These are phyloP conservation scores for Psilocybe tampanensis DNA, from an alignment of 768 basidiomycete genomes.

Conservation along the genomic window DNA sequence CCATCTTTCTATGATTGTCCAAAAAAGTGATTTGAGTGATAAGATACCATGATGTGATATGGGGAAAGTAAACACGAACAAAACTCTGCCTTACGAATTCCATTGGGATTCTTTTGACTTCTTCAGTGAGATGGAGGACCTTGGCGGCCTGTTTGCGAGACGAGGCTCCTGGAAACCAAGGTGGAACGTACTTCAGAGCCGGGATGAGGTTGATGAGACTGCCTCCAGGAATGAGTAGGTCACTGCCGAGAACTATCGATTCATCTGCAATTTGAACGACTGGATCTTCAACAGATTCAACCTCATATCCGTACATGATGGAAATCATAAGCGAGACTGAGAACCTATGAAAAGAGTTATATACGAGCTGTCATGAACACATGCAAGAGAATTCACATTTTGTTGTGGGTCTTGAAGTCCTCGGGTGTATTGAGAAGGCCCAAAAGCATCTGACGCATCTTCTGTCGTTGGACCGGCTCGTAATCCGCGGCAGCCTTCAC, in stretches of 20 bases:
- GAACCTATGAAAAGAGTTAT: background rate
- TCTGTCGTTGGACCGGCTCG: slow-evolving; percentile 26
- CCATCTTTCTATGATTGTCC: slow-evolving; percentile 7
- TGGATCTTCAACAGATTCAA: slow-evolving; percentile 10
- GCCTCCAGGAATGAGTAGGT: slow-evolving; percentile 9
- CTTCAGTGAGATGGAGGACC: background rate
- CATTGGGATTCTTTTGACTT: slow-evolving; percentile 7
- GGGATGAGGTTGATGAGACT: slow-evolving; percentile 14
- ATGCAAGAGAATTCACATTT: slow-evolving; percentile 4
- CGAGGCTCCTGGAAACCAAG: slow-evolving; percentile 16
- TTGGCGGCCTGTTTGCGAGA: slow-evolving; percentile 1
- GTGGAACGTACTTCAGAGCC: slow-evolving; percentile 8
- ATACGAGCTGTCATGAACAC: background rate
- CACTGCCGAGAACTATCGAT: background rate
- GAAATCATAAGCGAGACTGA: slow-evolving; percentile 9
- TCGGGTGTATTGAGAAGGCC: slow-evolving; percentile 23
- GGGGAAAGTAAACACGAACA: no score
- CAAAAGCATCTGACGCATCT: slow-evolving; percentile 28
- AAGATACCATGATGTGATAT: background rate
- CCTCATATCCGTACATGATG: slow-evolving; percentile 16
- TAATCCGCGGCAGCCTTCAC: slow-evolving; percentile 26
- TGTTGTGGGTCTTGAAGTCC: slow-evolving; percentile 9
- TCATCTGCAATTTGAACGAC: slow-evolving; percentile 5
- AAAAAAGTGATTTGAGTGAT: background rate
- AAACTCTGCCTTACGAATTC: slow-evolving; percentile 7